A percentile compares a stretch with the other conserved stretches of the same genome.
Conservation (phyloP, 179 eudicot species). For the Silene vulgaris region DNA sequence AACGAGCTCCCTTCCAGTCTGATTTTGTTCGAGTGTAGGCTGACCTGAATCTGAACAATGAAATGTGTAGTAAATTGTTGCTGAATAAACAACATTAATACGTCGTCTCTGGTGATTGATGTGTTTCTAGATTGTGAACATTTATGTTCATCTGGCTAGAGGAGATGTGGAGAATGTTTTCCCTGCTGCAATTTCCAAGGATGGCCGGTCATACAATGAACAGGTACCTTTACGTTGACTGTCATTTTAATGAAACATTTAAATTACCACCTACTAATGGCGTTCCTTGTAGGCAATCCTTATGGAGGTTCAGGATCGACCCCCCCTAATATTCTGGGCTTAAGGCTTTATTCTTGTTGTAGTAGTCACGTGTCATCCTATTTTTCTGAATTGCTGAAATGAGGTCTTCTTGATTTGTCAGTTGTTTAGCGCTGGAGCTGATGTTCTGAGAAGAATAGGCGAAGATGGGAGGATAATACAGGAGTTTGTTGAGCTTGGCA, state of each 20-base stretch:
- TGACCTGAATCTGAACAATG: neutral
- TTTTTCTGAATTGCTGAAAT: slow-evolving; percentile 14
- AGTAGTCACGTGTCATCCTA: neutral
- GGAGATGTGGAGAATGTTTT: slow-evolving; percentile 81
- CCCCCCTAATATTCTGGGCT: neutral
- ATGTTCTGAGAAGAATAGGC: slow-evolving; percentile 66
- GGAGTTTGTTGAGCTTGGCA: slow-evolving; percentile 81
- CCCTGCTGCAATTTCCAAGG: slow-evolving; percentile 81
- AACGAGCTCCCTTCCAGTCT: neutral
- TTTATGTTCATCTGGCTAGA: slow-evolving; percentile 85
- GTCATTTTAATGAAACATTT: neutral
- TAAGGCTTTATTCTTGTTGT: neutral
- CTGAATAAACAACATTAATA: neutral
- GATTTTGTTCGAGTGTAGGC: neutral
- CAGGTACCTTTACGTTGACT: slow-evolving; percentile 42
- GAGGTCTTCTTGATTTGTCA: slow-evolving; percentile 24
- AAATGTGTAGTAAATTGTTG: neutral
- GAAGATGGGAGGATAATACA: slow-evolving; percentile 71
- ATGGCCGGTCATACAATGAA: slow-evolving; percentile 92
- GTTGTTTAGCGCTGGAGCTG: slow-evolving; percentile 85
- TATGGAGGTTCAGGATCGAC: neutral
- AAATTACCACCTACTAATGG: neutral
- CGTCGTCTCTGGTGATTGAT: slow-evolving; percentile 7
- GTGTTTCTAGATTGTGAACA: slow-evolving; percentile 65
- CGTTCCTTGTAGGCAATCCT: neutral